These are phyloP conservation scores for Ambrosia artemisiifolia DNA, from an alignment of 129 eudicot genomes.

Conservation along the genomic window DNA sequence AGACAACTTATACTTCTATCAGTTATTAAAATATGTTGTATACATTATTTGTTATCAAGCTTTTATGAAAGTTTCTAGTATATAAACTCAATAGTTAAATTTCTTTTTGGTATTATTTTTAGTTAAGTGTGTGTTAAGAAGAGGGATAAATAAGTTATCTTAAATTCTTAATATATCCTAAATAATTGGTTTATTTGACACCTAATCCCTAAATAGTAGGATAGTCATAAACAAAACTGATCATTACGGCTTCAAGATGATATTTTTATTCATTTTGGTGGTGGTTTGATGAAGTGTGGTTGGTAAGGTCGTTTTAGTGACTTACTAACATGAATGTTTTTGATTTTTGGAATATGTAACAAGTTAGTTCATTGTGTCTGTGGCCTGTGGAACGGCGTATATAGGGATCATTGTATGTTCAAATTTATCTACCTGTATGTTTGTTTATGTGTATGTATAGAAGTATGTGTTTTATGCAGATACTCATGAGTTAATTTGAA, in stretches of 20 bases:
- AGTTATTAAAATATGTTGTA: not conserved
- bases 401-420: not conserved
- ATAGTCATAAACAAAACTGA: not conserved
- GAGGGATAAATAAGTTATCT: not conserved
- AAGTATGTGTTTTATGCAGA: slow-evolving; percentile 5
- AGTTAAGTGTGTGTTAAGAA: not conserved
- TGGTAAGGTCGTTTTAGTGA: not conserved
- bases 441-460: not conserved
- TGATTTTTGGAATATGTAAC: not conserved
- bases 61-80: too few relatives aligned
- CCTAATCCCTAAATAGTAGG: not conserved
- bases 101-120: not conserved
- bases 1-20: not conserved
- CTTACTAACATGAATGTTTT: not conserved
- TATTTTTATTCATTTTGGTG: not conserved
- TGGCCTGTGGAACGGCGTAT: not conserved
- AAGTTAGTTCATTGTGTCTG: not conserved
- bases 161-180: not conserved
- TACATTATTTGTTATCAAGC: not conserved
- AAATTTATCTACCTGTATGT: not conserved
- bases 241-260: slow-evolving; percentile 1
- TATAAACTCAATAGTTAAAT: not conserved
- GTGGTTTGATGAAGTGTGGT: slow-evolving; percentile 3
- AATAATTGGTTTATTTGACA: not conserved
- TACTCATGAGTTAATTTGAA: not conserved